Evolutionary conservation across 805 yeast genomes (phyloP).

Genomic region (Saccharomycopsis selenospora): DNA sequence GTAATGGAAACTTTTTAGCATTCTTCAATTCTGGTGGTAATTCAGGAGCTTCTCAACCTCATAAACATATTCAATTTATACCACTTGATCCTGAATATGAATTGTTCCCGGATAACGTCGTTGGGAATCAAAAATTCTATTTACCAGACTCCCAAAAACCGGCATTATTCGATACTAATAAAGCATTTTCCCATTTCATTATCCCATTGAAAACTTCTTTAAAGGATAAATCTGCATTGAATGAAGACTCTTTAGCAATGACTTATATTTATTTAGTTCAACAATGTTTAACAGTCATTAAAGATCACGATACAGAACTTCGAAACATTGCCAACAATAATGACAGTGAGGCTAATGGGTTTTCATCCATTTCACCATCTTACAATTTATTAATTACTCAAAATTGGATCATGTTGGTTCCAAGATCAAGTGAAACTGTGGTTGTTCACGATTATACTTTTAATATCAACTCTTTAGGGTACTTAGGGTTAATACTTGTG

Average conservation of each 20-base stretch:
- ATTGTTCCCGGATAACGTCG: slow-evolving; percentile 50
- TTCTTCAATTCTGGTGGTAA: slow-evolving; percentile 84
- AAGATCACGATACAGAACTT: slow-evolving; percentile 35
- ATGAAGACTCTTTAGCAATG: slow-evolving; percentile 49
- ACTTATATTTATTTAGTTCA: slow-evolving; percentile 67
- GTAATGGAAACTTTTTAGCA: slow-evolving; percentile 52
- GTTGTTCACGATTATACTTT: slow-evolving; percentile 30
- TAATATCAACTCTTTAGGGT: slow-evolving; percentile 72
- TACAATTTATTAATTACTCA: slow-evolving; percentile 80
- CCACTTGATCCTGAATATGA: slow-evolving; percentile 32
- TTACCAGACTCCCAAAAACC: slow-evolving; percentile 48
- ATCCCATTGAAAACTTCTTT: slow-evolving; percentile 35
- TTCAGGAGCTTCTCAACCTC: slow-evolving; percentile 93
- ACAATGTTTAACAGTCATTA: slow-evolving; percentile 58
- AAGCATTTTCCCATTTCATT: slow-evolving; percentile 77
- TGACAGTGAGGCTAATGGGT: slow-evolving; percentile 18
- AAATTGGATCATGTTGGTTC: slow-evolving; percentile 81
- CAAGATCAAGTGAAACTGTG: slow-evolving; percentile 56
- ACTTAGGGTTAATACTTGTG: slow-evolving; percentile 69
- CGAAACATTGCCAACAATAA: background rate
- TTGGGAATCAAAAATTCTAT: slow-evolving; percentile 39
- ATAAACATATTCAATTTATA: slow-evolving; percentile 84
- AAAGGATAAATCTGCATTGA: slow-evolving; percentile 31
- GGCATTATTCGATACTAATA: slow-evolving; percentile 53
- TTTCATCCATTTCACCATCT: slow-evolving; percentile 31